Base-by-base conservation (phyloP, 2,329 filamentous ascomycete genomes). In the Fusarium hainanense region DNA sequence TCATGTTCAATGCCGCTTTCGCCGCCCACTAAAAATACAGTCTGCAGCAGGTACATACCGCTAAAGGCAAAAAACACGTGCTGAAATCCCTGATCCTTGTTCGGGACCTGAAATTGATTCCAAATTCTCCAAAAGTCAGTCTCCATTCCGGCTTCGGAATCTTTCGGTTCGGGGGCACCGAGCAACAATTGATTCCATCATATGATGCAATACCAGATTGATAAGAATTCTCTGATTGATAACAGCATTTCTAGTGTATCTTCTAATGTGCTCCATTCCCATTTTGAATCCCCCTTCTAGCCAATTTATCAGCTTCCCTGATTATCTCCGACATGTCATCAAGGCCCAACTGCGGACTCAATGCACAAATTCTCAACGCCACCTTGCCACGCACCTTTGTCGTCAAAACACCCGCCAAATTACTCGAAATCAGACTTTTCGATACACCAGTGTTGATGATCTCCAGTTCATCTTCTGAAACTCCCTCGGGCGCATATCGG, bases 261-360 rank as follows among this genome's bases (percentile, higher is more conserved):
- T 23, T 30, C 57, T 61, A 61, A 13, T n/a, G 12, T 10, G 20
- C n/a, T 28, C 59, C 47, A 27, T 54, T 34, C 2, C 47, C 28
- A 3, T 34, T n/a, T 1, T 23, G 46, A 0, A 4, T 37, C 16
- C 61, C 43, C 7, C 30, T 18, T 8, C 10, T 51, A 12, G 59
- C 59, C 16, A 64, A 13, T 21, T 9, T 5, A 12, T 64, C 16
- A 11, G 61, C 61, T 13, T 64, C 59, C 3, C 10, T 30, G 37
- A 64, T 58, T 13, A 64, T 57, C 0, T 34, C 28, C 30, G 61
- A 58, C 61, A 64, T 64, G 11, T 64, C 61, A 23, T 65, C 51
- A 1, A 64, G 32, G 3, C 40, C 21, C 7, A 64, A 42, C 3
- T 51, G 59, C 7, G 61, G 59, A 37, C 51, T 64, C 23, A 64